These are phyloP conservation scores for Paecilomyces niveus DNA, from an alignment of 2,329 filamentous ascomycete species.

Conservation along the genomic window DNA sequence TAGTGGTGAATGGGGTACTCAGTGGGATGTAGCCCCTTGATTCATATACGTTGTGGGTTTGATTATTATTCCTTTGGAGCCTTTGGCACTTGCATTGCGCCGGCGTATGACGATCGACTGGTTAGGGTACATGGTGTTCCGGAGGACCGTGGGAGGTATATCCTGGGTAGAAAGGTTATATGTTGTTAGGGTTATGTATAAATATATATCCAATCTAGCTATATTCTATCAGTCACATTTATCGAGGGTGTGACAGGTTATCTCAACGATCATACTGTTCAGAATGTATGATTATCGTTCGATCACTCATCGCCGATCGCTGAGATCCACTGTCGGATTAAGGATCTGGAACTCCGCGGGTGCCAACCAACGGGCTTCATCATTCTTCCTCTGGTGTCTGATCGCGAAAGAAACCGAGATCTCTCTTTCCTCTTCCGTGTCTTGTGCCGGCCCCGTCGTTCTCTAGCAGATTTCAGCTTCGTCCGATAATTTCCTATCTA, in stretches of 20 bases:
- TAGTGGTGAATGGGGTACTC: conserved; percentile 61
- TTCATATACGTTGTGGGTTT: neutral
- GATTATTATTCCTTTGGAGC: neutral
- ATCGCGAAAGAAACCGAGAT: neutral
- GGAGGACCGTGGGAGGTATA: neutral
- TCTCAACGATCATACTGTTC: neutral
- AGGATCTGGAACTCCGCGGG: neutral
- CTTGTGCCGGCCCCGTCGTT: neutral
- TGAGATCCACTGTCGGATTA: neutral
- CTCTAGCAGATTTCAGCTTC: neutral
- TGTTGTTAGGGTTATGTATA: neutral
- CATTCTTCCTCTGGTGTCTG: neutral
- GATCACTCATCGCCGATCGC: neutral
- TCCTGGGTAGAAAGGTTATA: neutral
- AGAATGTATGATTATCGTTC: neutral
- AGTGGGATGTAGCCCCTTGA: conserved; percentile 29
- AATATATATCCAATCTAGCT: too few species aligned
- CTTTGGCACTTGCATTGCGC: neutral
- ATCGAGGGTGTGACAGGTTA: too few species aligned
- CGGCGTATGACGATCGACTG: neutral
- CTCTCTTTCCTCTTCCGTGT: neutral
- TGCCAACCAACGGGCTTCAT: neutral
- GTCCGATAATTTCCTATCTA: neutral
- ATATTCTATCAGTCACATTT: too few species aligned
- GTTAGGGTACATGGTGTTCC: neutral